Evolutionary conservation across 164 flowering plant genomes (phyloP).

Genomic region (Tetrastigma voinierianum): DNA sequence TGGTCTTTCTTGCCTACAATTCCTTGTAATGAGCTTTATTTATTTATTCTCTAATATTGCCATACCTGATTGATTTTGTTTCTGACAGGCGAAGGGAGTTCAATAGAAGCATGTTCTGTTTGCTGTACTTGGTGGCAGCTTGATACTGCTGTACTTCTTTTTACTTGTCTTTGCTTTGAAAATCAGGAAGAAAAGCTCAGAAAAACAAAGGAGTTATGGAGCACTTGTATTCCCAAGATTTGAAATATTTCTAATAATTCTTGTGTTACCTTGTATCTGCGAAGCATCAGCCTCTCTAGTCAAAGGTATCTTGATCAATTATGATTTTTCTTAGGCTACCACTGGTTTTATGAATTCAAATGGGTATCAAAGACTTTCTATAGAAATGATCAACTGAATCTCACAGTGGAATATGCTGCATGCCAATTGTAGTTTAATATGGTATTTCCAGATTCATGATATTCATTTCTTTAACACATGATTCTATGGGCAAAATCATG

Average conservation of each 20-base stretch:
- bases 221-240: constrained; percentile 80
- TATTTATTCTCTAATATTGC: background rate
- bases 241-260: constrained; percentile 72
- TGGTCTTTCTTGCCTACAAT: no score
- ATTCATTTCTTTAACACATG: no score
- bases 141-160: constrained; percentile 60
- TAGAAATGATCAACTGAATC: no score
- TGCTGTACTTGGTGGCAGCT: constrained; percentile 67
- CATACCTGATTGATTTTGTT: background rate
- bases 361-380: no score
- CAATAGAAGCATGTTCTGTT: constrained; percentile 80
- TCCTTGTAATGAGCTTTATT: background rate
- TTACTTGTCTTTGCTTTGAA: constrained; percentile 47
- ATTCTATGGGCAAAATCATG: no score
- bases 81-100: constrained; percentile 75
- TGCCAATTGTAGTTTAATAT: no score
- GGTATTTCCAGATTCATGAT: no score
- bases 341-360: no score
- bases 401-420: no score
- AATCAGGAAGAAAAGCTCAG: constrained; percentile 35
- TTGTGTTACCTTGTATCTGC: constrained; percentile 76
- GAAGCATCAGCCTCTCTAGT: constrained; percentile 65
- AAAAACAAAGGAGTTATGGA: constrained; percentile 46
- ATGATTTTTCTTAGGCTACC: background rate
- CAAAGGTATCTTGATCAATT: constrained; percentile 47